A percentile compares a stretch with the other conserved stretches of the same genome.
Conservation (phyloP, 2,329 filamentous ascomycete species). For the Periglandula ipomoeae region DNA sequence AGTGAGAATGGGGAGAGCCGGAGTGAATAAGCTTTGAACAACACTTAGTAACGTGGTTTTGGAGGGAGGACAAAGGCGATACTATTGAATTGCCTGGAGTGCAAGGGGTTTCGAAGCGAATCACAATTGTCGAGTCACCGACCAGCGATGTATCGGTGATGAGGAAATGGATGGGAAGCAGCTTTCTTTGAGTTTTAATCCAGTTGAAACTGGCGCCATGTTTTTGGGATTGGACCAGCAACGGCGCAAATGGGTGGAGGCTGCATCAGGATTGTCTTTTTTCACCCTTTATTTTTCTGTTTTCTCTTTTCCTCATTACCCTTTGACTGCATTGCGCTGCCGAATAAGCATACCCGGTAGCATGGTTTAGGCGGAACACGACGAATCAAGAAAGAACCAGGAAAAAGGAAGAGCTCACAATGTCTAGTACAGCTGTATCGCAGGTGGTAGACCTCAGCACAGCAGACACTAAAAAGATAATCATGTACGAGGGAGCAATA, state of each 20-base stretch:
- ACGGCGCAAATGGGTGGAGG: conserved; percentile 12
- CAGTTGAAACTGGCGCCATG: conserved; percentile 24
- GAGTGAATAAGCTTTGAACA: neutral
- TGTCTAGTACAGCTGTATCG: neutral
- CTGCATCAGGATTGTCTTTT: conserved; percentile 10
- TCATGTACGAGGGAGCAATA: neutral
- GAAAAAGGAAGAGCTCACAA: neutral
- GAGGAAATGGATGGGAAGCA: conserved; percentile 16
- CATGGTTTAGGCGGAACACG: conserved; percentile 1
- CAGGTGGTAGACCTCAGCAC: neutral
- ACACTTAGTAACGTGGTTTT: neutral
- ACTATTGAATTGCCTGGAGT: neutral
- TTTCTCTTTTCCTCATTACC: conserved; percentile 6
- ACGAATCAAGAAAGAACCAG: neutral
- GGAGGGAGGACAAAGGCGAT: neutral
- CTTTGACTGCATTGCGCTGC: conserved; percentile 12
- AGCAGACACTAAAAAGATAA: neutral
- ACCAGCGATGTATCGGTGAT: conserved; percentile 5
- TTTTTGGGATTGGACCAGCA: conserved; percentile 14
- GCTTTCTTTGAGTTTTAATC: conserved; percentile 9
- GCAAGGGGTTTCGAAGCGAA: neutral
- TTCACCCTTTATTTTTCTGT: conserved; percentile 1
- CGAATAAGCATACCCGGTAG: conserved; percentile 10
- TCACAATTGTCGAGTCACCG: neutral
- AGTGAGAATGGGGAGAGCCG: neutral